Base-by-base conservation (phyloP, 208 protist species). In the Trypanosoma lewisi region DNA sequence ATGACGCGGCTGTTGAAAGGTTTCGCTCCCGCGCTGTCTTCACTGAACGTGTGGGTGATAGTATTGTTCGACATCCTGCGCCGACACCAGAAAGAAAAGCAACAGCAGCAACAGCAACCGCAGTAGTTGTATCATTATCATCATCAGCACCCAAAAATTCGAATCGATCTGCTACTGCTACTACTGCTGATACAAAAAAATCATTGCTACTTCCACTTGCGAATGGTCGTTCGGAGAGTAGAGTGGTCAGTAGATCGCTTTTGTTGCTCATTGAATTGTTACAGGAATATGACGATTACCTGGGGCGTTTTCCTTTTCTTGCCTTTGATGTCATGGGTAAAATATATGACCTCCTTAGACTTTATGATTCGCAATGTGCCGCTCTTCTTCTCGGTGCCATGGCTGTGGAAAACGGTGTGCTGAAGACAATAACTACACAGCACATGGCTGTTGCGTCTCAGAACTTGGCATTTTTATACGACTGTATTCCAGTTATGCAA, bases 391-490 rank as follows among this genome's bases (percentile, higher is more conserved):
- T 97, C 9, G 86, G 88, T 6, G 92, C 85, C 1, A 77, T 75
- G 53, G 89, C 92, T 16, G 83, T 93, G 57, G 80, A 90, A 59
- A 87, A 80, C 27, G 90, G 85, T 19, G 65, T 67, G 31, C 74
- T 97, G 19, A n/a, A 75, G 25, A 85, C 73, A 44, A 96, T 97
- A 70, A 95, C 92, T 6, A 77, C 77, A 19, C 76, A 79, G 55
- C 74, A 96, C 74, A 65, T 97, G 42, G 83, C 77, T 54, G 77
- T 96, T 6, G 89, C 89, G 8, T 94, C 89, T 36, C 92, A 97
- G 72, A 90, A 82, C 36, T 56, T 92, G 28, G 70, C 74, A 9
- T 79, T 95, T 51, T 70, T 97, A 11, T 75, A 58, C 21, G 82
- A 89, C 25, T 75, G 93, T 30, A 78, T 89, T 21, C 86, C 86